Base-by-base conservation (phyloP, 495 filamentous ascomycete species). In the Neurospora hispaniola region DNA sequence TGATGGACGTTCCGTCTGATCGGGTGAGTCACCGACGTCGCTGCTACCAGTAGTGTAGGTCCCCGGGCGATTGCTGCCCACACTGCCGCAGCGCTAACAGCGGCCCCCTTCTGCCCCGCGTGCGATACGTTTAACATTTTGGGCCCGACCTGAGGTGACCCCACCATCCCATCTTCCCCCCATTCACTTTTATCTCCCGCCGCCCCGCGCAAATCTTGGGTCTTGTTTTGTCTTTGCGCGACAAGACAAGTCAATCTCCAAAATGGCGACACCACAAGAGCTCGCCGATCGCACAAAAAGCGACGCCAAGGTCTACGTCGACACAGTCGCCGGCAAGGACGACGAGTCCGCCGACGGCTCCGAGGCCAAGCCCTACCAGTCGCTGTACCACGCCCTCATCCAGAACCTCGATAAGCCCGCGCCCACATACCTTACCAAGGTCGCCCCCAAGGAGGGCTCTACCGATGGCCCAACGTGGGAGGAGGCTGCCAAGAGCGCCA, bases 281-380 rank as follows among this genome's bases (percentile, higher is more conserved):
- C 77, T 85, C 74, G 80, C 83, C 71, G 81, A 85, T 70, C 79
- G 83, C 79, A 74, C 80, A 74, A 82, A 81, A 77, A 74, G 73
- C 77, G 80, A 87, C 82, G 82, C 86, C 27, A 86, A 86, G 72
- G 85, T 91, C 81, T 93, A 94, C 82, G 86, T 96, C 75, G 93
- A 96, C 85, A 90, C 93, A 78, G 89, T 92, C 76, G 85, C 85
- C 73, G 94, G 94, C 72, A 83, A 85, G 73, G 93, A 97, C 85
- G 89, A 89, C 74, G 81, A 80, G 20, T 76, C 84, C n/a, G 81
- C 88, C 68, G 86, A 88, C 76, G 94, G 94, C 74, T 86, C 89
- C 73, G 87, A 94, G 80, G 79, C 84, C 74, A 87, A 88, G 73
- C 92, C 94, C 35, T 97, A 90, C 88, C 93, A 96, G 85, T 89